Evolutionary conservation across 768 basidiomycete genomes (phyloP), one percentile per base, ranked within the genome.

Genomic region (Agaricus blazei): DNA sequence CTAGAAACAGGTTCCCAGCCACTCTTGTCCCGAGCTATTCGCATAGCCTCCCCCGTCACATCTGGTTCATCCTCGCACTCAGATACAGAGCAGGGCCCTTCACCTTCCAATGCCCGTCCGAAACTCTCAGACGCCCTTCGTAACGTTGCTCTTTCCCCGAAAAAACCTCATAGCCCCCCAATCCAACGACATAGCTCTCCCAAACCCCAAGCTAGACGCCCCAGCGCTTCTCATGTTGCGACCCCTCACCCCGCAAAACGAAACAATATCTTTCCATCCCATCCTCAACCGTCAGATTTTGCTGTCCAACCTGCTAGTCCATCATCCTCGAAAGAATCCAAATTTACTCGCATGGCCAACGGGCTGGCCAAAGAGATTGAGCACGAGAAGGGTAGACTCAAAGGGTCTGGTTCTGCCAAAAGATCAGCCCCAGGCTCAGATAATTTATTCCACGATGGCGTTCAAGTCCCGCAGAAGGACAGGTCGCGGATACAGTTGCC

Each of bases 101-200:
- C 80, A 5, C 19, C 37, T 7, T 12, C 26, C 9, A 43, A 42
- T 34, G 40, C 28, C 15, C 79, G 84, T 46, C 85, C 85, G 3
- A 85, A 79, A 63, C 73, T 93, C 29, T 75, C 86, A 1, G 89
- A 91, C 62, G 82, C 87, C 3, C 74, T 93, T 8, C 80, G 81
- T 34, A 80, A 81, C 42, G 80, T 87, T 38, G 80, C 81, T 0
- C 88, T 91, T 68, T 90, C 88, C 12, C 89, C 89, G 1, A 84
- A 86, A 64, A 80, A 90, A 12, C 89, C 87, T 1, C 81, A 87
- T 9, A 81, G 70, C 54, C 69, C 76, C 4, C 70, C 66, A 26
- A 59, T 68, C 27, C 56, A 51, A 27, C 61, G 41, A 62, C 44
- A 63, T 24, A 49, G 53, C 31, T 70, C 72, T 27, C 46, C 48